Conservation (phyloP, 2,329 filamentous ascomycete species). For the Neocucurbitaria cava region DNA sequence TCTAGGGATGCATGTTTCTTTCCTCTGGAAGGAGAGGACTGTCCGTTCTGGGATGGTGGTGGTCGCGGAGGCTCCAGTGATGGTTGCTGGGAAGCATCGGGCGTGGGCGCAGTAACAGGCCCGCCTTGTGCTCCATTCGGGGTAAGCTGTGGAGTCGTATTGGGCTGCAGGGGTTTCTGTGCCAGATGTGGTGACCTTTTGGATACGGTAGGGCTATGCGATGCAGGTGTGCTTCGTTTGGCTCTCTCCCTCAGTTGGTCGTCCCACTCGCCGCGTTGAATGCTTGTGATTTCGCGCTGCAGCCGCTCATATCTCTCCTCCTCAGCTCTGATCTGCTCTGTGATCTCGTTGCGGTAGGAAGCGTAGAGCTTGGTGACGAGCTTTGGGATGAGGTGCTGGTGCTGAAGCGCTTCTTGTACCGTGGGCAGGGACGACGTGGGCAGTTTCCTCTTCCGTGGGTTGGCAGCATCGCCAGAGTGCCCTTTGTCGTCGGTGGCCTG, state of each 20-base stretch:
- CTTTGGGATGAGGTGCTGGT: constrained; percentile 71
- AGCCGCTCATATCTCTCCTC: constrained; percentile 72
- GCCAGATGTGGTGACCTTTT: constrained; percentile 34
- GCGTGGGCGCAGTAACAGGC: constrained; percentile 12
- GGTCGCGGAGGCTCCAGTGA: constrained; percentile 8
- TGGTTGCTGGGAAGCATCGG: constrained; percentile 15
- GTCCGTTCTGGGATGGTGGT: constrained; percentile 20
- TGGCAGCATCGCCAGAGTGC: constrained; percentile 43
- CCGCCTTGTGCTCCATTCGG: constrained; percentile 17
- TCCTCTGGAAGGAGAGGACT: constrained; percentile 33
- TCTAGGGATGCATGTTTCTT: constrained; percentile 30
- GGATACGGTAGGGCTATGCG: constrained; percentile 33
- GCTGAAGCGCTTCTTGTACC: constrained; percentile 70
- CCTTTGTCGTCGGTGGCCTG: constrained; percentile 54
- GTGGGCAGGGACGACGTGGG: constrained; percentile 69
- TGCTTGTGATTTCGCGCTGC: constrained; percentile 70
- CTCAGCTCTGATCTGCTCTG: constrained; percentile 75
- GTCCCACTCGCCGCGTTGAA: constrained; percentile 68
- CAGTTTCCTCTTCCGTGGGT: constrained; percentile 73
- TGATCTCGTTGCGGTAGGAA: constrained; percentile 72
- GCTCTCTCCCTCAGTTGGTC: constrained; percentile 45
- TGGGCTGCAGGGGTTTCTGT: constrained; percentile 23
- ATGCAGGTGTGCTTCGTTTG: constrained; percentile 26
- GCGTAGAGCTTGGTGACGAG: constrained; percentile 78
- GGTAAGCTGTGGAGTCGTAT: constrained; percentile 9